Conservation (phyloP, 2,329 filamentous ascomycete species). For the Uncinocarpus reesii region DNA sequence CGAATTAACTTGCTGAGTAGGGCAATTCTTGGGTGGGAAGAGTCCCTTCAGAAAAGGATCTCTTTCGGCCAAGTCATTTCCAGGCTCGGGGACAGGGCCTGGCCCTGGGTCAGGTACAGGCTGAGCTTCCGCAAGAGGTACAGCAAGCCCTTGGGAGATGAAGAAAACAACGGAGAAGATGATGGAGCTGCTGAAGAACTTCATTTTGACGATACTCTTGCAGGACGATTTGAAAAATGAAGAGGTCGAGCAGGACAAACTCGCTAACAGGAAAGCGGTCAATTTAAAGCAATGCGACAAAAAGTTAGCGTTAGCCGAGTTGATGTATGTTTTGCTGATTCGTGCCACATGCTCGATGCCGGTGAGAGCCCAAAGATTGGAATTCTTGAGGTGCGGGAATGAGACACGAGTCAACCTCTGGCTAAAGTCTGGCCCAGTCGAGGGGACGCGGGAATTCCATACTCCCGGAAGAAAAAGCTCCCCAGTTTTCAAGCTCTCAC, state of each 20-base stretch:
- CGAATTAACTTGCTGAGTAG: constrained; percentile 10
- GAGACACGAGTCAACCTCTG: background rate
- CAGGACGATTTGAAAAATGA: background rate
- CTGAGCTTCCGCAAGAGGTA: constrained; percentile 12
- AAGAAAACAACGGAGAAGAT: constrained; percentile 13
- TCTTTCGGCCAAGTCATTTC: background rate
- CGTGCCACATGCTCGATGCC: constrained; percentile 1
- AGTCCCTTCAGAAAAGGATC: background rate
- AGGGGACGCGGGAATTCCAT: too few species aligned
- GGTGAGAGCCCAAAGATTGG: background rate
- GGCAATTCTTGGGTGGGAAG: constrained; percentile 3
- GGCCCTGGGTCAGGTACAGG: constrained; percentile 9
- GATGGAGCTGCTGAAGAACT: constrained; percentile 12
- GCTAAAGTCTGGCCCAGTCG: background rate
- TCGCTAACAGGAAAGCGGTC: constrained; percentile 6
- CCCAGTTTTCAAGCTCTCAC: background rate
- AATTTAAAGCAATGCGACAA: constrained; percentile 7
- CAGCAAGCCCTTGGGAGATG: constrained; percentile 13
- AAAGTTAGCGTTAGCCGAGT: background rate
- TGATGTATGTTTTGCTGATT: background rate
- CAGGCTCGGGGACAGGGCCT: constrained; percentile 6
- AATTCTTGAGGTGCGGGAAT: background rate
- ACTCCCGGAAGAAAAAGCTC: too few species aligned
- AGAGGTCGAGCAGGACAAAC: background rate
- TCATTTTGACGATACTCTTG: constrained; percentile 12